Evolutionary conservation across 441 rosid species (phyloP).

Genomic region (Gossypium trilobum): DNA sequence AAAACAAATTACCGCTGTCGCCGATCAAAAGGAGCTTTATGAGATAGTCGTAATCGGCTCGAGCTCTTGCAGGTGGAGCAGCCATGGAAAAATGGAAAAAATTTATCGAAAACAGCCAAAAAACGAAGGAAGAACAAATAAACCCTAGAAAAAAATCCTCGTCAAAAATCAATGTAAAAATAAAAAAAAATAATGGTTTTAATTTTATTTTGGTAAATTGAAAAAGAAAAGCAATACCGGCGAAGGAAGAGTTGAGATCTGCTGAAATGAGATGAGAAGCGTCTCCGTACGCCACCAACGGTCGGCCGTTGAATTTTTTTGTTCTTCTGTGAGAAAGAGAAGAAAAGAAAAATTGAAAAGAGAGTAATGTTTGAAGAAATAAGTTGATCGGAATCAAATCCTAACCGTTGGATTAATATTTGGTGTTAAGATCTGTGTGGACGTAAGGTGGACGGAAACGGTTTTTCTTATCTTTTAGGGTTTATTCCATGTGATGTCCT

Average conservation of each 20-base stretch:
- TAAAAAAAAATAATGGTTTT: not conserved
- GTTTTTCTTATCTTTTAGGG: not conserved
- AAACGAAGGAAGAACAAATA: slow-evolving; percentile 12
- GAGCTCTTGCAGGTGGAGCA: slow-evolving; percentile 72
- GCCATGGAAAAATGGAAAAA: slow-evolving; percentile 34
- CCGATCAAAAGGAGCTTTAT: slow-evolving; percentile 68
- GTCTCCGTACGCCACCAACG: slow-evolving; percentile 34
- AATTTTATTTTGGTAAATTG: not conserved
- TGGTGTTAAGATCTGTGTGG: not conserved
- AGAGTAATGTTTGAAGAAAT: not conserved
- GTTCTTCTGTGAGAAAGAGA: not conserved
- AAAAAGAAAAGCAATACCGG: slow-evolving; percentile 30
- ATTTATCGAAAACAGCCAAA: not conserved
- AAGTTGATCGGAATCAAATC: not conserved
- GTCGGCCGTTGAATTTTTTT: slow-evolving; percentile 33
- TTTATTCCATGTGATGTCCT: not conserved
- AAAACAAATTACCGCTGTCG: slow-evolving; percentile 45
- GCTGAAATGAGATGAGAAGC: slow-evolving; percentile 19
- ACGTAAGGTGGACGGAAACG: not conserved
- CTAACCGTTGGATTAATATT: not conserved
- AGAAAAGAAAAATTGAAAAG: not conserved
- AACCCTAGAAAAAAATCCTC: slow-evolving; percentile 21
- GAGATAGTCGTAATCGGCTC: slow-evolving; percentile 70
- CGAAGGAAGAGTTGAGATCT: slow-evolving; percentile 23
- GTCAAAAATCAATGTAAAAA: not conserved